Base-by-base conservation (phyloP, 371 early-diverging fungal genomes). In the Mortierella sp. region DNA sequence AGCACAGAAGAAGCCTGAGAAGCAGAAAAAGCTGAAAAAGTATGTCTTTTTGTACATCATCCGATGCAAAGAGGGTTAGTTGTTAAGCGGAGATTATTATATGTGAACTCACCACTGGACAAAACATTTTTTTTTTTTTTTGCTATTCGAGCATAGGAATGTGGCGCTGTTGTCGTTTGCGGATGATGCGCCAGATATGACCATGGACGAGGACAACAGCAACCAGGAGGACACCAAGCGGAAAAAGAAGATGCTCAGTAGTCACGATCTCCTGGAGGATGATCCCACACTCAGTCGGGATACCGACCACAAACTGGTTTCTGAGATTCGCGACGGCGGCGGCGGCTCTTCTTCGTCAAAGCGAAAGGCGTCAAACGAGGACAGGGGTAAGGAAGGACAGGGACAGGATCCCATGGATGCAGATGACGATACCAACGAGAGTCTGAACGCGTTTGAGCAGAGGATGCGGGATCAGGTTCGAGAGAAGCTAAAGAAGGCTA, bases 131-230 rank as follows among this genome's bases (percentile, higher is more conserved):
- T 58, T 48, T 35, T 65, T 70, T 10, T 58, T 65, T 70, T 55
- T 46, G 24, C 58, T 29, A n/a, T n/a, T n/a, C n/a, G 4, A 35
- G 18, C 24, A 38, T 88, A 96, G 95, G 78, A 94, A 95, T 71
- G 79, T 94, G 63, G 94, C 92, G 70, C 81, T 98, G 65, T 90
- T 98, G 24, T 98, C 99, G 0, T 98, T 98, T 93, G 97, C 92
- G 0, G 96, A 96, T 70, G 97, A 97, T 65, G 94, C 91, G 8
- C 93, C 90, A 21, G 95, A 92, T 58, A 87, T 89, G 14, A 92
- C 91, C 10, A 90, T 87, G 79, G 75, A 83, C 48, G 77, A 88
- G 70, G 75, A 75, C 43, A 51, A 21, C 51, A 51, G 21, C 21
- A 51, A 51, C 51, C 51, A 51, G 68, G 83, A 88, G 12, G 60